Base-by-base conservation (phyloP, 2,329 filamentous ascomycete genomes). In the Xylariaceae sp. region DNA sequence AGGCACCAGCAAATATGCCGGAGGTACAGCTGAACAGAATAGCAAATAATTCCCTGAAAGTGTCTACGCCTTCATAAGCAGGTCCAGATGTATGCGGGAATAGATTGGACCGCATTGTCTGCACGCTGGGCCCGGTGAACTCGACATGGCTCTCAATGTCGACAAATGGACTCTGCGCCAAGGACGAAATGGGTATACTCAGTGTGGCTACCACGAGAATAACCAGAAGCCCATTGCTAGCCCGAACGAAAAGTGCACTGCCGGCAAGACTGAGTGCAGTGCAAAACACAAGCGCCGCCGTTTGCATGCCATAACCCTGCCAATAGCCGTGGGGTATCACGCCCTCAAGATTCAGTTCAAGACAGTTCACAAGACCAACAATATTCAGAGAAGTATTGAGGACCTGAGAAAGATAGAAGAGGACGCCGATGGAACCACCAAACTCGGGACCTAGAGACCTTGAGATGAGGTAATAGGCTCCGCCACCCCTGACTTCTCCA, bases 381-480 rank as follows among this genome's bases (percentile, higher is more conserved):
- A 90, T 79, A 57, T 95, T 95, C 73, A 95, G 79, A 29, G 86
- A 86, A 1, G 88, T 89, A 59, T 91, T 94, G 57, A 95, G 79
- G 2, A 87, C 84, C 50, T 88, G 87, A n/a, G 89, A 87, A n/a
- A 94, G 71, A 60, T 93, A 95, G 64, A 94, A 94, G 11, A 95
- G 79, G 18, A 94, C 75, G 2, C 89, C 89, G 49, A 95, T 94
- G 2, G 87, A 89, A 13, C 89, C 89, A 19, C 89, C 89, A 59
- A 95, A 95, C 56, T 95, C 89, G 6, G 89, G 88, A 0, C 89
- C 89, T 3, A 95, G 68, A 34, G 86, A 90, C 47, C 89, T 78
- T 6, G 88, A 94, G 43, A 95, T 94, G 42, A 95, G 71, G 55
- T 91, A 95, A 60, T 95, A 95, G 29, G 89, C 87, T 38, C 89